Evolutionary conservation across 2,329 filamentous ascomycete genomes (phyloP), one percentile per base, ranked within the genome.

Genomic region (Trichoderma simmonsii): DNA sequence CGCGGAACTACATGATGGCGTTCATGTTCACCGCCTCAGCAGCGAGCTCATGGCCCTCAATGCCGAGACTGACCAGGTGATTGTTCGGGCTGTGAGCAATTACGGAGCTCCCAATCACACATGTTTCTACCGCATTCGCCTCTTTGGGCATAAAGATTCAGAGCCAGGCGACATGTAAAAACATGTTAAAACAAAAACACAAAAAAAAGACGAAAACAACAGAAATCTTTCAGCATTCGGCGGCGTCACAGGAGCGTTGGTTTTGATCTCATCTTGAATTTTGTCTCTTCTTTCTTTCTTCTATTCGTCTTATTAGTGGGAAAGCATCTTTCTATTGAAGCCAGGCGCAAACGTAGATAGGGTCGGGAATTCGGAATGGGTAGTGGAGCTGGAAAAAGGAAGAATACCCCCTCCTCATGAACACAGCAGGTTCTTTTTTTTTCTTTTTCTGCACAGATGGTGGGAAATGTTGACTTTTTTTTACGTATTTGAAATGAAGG

Each of bases 81-180:
- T 89, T 21, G 78, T 92, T 28, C 83, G 89, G 14, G 86, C 87
- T 2, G 79, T 85, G 70, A 87, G 81, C 76, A 92, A 92, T 77
- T 86, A 90, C 76, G 89, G 90, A 15, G 82, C 84, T 11, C 78
- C 77, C 30, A 81, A 88, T 61, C 89, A 90, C 77, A 92, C 90
- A 4, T 92, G 90, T 77, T 86, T 92, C 76, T 92, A 92, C 80
- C 83, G 90, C 1, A 79, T 91, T n/a, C 82, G 85, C 71, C 72
- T 92, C 59, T 91, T 88, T 77, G 81, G 90, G 85, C 18, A 70
- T 21, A 76, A 74, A 63, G 48, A 71, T 36, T 7, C n/a, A 24
- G 66, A 79, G 86, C 36, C 14, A 14, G 48, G 15, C 34, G 3
- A 57, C 3, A n/a, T 30, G n/a, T 24, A 24, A 36, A 7, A n/a